phyloP scores from a whole-genome alignment of 768 basidiomycete genomes.

The Phaeolepiota aurea region DNA sequence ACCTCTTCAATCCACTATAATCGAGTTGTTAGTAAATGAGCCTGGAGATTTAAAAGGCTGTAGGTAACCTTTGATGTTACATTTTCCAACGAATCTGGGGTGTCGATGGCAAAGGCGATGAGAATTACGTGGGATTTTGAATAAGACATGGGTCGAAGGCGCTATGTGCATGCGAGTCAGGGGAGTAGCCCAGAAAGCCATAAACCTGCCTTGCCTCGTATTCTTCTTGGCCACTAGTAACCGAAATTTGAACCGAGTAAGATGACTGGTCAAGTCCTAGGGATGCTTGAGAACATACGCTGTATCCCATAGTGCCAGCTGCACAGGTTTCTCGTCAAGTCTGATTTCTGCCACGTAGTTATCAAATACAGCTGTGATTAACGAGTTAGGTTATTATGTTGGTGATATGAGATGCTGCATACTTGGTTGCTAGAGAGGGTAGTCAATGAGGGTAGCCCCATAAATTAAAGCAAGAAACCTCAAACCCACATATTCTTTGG shows the following conservation, averaged over 20 bases:
- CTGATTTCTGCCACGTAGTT: slow-evolving; percentile 99
- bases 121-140: slow-evolving; percentile 98
- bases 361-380: slow-evolving; percentile 81
- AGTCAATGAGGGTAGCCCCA: slow-evolving; percentile 5
- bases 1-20: slow-evolving; percentile 97
- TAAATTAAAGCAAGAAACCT: slow-evolving; percentile 6
- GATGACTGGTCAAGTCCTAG: neutral
- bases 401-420: slow-evolving; percentile 14
- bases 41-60: neutral
- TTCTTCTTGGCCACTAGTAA: slow-evolving; percentile 88
- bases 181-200: slow-evolving; percentile 3
- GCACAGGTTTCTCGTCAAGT: slow-evolving; percentile 95
- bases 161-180: slow-evolving; percentile 31
- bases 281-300: slow-evolving; percentile 55
- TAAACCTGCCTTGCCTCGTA: slow-evolving; percentile 62
- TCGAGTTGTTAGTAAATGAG: neutral
- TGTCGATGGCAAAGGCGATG: slow-evolving; percentile 94
- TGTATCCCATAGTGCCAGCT: slow-evolving; percentile 97
- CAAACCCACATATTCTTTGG: slow-evolving; percentile 83
- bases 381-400: slow-evolving; percentile 10
- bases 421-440: slow-evolving; percentile 48
- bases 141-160: slow-evolving; percentile 93
- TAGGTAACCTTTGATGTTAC: slow-evolving; percentile 76
- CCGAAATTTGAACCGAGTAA: slow-evolving; percentile 4
- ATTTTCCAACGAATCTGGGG: slow-evolving; percentile 94